Percentiles rank a stretch among this genome's conserved stretches.
Evolutionary conservation across 495 filamentous ascomycete genomes (phyloP).

Genomic region (Mytilinidion resinicola): DNA sequence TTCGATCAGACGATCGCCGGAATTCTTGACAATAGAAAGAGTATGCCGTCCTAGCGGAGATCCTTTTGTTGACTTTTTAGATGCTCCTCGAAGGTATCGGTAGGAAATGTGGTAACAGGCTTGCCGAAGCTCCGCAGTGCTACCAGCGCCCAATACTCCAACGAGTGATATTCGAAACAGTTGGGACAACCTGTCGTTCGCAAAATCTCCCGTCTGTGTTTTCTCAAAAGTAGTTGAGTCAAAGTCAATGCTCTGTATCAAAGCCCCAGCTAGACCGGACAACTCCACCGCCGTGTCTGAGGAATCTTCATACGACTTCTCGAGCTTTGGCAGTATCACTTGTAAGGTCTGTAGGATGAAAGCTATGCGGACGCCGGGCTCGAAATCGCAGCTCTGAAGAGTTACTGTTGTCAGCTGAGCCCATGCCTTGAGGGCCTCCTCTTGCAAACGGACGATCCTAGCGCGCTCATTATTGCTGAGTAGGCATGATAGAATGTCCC

Average conservation of each 20-base stretch:
- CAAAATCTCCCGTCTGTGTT: slow-evolving; percentile 55
- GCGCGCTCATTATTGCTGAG: slow-evolving; percentile 58
- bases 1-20: slow-evolving; percentile 73
- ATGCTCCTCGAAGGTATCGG: slow-evolving; percentile 70
- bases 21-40: slow-evolving; percentile 65
- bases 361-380: slow-evolving; percentile 55
- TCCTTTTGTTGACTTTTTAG: slow-evolving; percentile 42
- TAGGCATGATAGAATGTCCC: slow-evolving; percentile 49
- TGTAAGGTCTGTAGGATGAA: slow-evolving; percentile 83
- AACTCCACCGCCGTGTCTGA: slow-evolving; percentile 63
- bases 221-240: slow-evolving; percentile 22
- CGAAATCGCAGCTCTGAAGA: slow-evolving; percentile 68
- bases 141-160: slow-evolving; percentile 64
- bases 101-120: slow-evolving; percentile 84
- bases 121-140: slow-evolving; percentile 65
- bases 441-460: slow-evolving; percentile 51
- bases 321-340: slow-evolving; percentile 76
- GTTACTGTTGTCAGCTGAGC: slow-evolving; percentile 72
- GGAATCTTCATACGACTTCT: slow-evolving; percentile 59
- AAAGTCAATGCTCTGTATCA: slow-evolving; percentile 69
- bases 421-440: slow-evolving; percentile 70
- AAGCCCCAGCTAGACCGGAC: slow-evolving; percentile 65
- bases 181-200: slow-evolving; percentile 83
- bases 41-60: slow-evolving; percentile 53
- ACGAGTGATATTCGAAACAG: slow-evolving; percentile 78